Conservation (phyloP, 2,329 filamentous ascomycete species). For the Didymella pomorum region DNA sequence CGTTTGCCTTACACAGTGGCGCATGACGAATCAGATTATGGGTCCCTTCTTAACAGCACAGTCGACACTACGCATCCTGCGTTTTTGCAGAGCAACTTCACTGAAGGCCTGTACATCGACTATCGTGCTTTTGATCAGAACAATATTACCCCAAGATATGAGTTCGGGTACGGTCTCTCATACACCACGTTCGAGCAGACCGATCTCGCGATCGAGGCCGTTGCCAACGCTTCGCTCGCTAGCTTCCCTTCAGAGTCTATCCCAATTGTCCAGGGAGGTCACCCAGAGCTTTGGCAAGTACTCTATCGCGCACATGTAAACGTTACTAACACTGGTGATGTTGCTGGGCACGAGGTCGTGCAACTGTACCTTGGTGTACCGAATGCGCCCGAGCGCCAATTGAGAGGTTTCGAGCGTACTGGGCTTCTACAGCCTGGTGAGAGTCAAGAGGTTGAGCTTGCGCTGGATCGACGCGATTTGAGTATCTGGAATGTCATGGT, state of each 20-base stretch:
- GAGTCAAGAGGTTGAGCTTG: conserved; percentile 68
- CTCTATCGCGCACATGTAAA: conserved; percentile 70
- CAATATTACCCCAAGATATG: conserved; percentile 72
- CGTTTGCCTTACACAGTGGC: conserved; percentile 83
- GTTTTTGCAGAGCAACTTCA: conserved; percentile 76
- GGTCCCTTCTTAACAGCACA: conserved; percentile 62
- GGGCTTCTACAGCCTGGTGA: conserved; percentile 70
- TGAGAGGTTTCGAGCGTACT: conserved; percentile 82
- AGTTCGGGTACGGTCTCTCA: conserved; percentile 77
- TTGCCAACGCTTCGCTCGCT: conserved; percentile 50
- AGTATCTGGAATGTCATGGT: conserved; percentile 80
- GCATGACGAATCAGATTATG: conserved; percentile 70
- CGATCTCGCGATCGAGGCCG: conserved; percentile 64
- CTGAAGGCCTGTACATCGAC: conserved; percentile 81
- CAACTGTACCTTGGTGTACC: conserved; percentile 73
- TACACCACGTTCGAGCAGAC: conserved; percentile 81
- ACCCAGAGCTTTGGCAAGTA: conserved; percentile 67
- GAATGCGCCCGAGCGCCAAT: conserved; percentile 67
- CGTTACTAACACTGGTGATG: conserved; percentile 72
- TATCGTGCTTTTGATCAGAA: conserved; percentile 75
- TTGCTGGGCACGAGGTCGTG: conserved; percentile 72
- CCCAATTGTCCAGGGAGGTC: conserved; percentile 42
- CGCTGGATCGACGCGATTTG: conserved; percentile 78
- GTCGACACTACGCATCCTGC: conserved; percentile 59
- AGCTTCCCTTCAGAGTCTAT: conserved; percentile 25